Base-by-base conservation (phyloP, 768 basidiomycete species). In the Mycena chlorophos region DNA sequence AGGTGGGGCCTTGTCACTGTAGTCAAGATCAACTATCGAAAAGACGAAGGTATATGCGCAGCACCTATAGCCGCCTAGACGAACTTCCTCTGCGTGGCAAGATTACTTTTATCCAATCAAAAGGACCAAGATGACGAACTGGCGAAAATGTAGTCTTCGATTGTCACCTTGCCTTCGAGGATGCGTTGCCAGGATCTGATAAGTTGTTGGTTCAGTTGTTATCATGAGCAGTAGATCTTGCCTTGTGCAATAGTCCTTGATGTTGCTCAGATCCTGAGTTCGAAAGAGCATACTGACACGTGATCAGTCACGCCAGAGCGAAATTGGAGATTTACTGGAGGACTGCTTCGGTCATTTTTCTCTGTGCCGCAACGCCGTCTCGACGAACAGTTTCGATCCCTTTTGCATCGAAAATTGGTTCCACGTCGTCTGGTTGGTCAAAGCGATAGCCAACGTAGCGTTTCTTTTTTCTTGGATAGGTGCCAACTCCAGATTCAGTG, bases 391-490 rank as follows among this genome's bases (percentile, higher is more conserved):
- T 98, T 72, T 99, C 97, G 51, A 99, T 98, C 0, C 97, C 97
- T 68, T 99, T 98, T 5, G 94, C 97, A 63, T 99, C 96, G 63
- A 98, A 97, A 0, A 72, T 75, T 2, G 94, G 91, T 43, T 87
- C 85, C 1, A 55, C 68, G 13, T 97, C 91, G 60, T 94, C 89
- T 0, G 87, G 81, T 51, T 74, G 80, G 70, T 99, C 97, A 60
- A 88, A 98, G 67, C 94, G 96, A 77, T 91, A 97, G 1, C 97
- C 97, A 20, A 98, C 96, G 63, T 99, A 99, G 63, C 96, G 85
- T 69, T 99, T 99, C 79, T 42, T 12, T 42, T 20, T 14, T 14
- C 8, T 42, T 6, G 13, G 40, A 5, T 8, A 42, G n/a, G n/a
- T n/a, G n/a, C n/a, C n/a, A n/a, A n/a, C n/a, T n/a, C n/a, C n/a